Conservation (phyloP, 169 alveolate species). For the Cryptosporidium viatorum region DNA sequence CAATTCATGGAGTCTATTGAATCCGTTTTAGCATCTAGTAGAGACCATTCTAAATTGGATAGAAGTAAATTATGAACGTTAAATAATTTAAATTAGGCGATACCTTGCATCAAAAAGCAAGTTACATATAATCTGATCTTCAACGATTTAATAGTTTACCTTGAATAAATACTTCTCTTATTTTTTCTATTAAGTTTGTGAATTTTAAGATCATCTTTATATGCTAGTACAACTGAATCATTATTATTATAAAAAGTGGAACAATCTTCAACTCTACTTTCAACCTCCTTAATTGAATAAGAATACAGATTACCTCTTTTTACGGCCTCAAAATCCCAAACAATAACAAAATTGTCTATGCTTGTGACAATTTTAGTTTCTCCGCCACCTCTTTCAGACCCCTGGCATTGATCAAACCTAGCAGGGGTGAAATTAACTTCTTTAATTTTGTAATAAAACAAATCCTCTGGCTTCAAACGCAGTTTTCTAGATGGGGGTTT, state of each 20-base stretch:
- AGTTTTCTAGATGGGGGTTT: constrained; percentile 83
- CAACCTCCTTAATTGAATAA: constrained; percentile 80
- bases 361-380: constrained; percentile 82
- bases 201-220: constrained; percentile 43
- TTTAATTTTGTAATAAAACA: constrained; percentile 78
- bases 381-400: constrained; percentile 54
- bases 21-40: constrained; percentile 58
- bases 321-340: constrained; percentile 83
- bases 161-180: constrained; percentile 33
- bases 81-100: constrained; percentile 10
- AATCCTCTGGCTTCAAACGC: constrained; percentile 80
- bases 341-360: constrained; percentile 77
- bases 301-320: constrained; percentile 78
- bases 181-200: constrained; percentile 65
- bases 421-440: constrained; percentile 84
- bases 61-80: constrained; percentile 33
- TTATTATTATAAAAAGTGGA: constrained; percentile 32
- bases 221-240: constrained; percentile 66
- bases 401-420: constrained; percentile 79
- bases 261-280: constrained; percentile 73
- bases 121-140: not conserved
- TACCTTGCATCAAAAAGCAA: not conserved
- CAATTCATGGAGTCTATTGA: constrained; percentile 74
- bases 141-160: not conserved
- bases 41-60: constrained; percentile 70